Evolutionary conservation across 225 moss, liverwort and hornwort genomes (phyloP).

Genomic region (Rhytidiadelphus loreus): DNA sequence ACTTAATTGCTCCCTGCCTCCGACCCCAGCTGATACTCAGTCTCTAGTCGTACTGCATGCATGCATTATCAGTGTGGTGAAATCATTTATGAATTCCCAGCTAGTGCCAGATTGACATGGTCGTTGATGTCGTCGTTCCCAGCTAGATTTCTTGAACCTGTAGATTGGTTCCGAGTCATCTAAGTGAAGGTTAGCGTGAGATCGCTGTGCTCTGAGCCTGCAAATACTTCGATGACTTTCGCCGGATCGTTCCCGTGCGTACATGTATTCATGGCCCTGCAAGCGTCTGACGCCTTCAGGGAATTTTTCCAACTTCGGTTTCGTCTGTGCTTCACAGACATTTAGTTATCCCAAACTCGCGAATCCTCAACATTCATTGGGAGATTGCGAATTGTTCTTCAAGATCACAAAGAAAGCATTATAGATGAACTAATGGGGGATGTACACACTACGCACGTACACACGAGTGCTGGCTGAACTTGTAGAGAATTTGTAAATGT

Average conservation of each 20-base stretch:
- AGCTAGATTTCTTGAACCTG: not conserved
- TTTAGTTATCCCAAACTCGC: not conserved
- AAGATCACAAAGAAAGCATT: not conserved
- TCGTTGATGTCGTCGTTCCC: not conserved
- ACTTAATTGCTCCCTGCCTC: slow-evolving; percentile 2
- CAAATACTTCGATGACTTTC: not conserved
- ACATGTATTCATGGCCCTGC: not conserved
- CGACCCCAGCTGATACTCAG: not conserved
- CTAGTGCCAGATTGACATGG: not conserved
- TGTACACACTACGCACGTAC: not conserved
- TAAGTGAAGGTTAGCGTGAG: not conserved
- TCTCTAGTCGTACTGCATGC: not conserved
- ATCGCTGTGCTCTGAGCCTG: not conserved
- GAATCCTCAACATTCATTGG: not conserved
- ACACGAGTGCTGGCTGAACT: not conserved
- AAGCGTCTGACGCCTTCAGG: not conserved
- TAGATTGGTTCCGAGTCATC: not conserved
- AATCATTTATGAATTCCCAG: not conserved
- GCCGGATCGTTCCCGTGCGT: not conserved
- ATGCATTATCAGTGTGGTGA: not conserved
- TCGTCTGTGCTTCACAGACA: not conserved
- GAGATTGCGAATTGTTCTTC: not conserved
- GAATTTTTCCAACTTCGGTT: not conserved
- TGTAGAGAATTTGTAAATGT: not conserved
- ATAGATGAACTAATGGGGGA: too few species aligned